These are phyloP conservation scores for Cutaneotrichosporon curvatum DNA, from an alignment of 1,284 basidiomycete genomes.

Conservation along the genomic window DNA sequence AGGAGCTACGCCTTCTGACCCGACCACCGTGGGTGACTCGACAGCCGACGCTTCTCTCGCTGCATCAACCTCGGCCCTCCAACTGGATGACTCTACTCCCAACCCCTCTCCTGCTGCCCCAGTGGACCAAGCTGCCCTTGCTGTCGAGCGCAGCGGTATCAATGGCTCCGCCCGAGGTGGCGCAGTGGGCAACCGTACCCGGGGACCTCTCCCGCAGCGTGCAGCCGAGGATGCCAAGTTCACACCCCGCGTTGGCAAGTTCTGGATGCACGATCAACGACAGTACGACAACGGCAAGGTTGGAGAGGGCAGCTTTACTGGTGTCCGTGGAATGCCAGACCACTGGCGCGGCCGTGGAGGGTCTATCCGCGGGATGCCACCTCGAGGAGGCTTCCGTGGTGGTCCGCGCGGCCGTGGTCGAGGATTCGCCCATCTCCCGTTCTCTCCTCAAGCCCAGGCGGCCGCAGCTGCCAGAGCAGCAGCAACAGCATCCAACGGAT, in stretches of 20 bases:
- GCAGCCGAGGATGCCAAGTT: slow-evolving; percentile 61
- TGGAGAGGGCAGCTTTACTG: slow-evolving; percentile 53
- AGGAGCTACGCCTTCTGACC: not conserved
- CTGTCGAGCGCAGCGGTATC: slow-evolving; percentile 48
- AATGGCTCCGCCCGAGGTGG: no score
- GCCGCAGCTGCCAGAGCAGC: slow-evolving; percentile 2
- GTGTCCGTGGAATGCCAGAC: slow-evolving; percentile 48
- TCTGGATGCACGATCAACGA: slow-evolving; percentile 87
- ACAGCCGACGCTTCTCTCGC: slow-evolving; percentile 13
- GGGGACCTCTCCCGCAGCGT: slow-evolving; percentile 22
- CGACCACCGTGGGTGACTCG: not conserved
- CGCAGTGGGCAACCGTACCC: slow-evolving; percentile 23
- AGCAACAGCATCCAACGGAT: not conserved
- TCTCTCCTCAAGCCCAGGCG: not conserved
- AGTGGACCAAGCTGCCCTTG: slow-evolving; percentile 7
- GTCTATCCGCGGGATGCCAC: slow-evolving; percentile 24
- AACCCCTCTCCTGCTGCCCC: not conserved
- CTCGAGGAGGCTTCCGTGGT: slow-evolving; percentile 19
- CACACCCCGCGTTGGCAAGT: slow-evolving; percentile 76
- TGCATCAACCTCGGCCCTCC: slow-evolving; percentile 23
- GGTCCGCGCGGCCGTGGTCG: slow-evolving; percentile 5
- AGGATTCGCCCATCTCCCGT: slow-evolving; percentile 1
- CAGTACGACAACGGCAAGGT: slow-evolving; percentile 41
- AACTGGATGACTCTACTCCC: slow-evolving; percentile 14
- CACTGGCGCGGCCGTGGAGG: slow-evolving; percentile 63